Percentiles rank a stretch among this genome's conserved stretches.
Evolutionary conservation across 306 rosid species (phyloP).

Genomic region (Glycine soja): DNA sequence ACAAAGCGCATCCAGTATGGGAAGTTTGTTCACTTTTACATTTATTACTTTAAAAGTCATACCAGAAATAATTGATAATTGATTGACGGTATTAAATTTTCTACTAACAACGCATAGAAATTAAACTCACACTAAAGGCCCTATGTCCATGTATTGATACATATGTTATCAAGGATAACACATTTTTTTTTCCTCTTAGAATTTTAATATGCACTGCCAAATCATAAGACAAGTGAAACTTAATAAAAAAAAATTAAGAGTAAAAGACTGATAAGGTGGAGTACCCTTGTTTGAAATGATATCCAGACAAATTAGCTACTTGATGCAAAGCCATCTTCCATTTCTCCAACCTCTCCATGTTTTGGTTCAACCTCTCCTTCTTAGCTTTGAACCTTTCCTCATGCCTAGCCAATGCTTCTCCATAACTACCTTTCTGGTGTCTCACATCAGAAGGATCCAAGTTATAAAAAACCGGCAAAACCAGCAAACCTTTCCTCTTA

Average conservation of each 20-base stretch:
- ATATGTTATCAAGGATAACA: neutral
- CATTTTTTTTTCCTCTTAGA: neutral
- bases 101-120: too few relatives aligned
- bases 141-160: neutral
- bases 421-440: conserved; percentile 1
- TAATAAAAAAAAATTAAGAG: neutral
- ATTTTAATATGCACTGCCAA: neutral
- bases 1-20: too few relatives aligned
- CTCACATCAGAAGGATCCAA: conserved; percentile 5
- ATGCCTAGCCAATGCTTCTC: neutral
- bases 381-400: conserved; percentile 4
- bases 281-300: conserved; percentile 19
- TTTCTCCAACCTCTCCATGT: conserved; percentile 13
- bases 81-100: too few relatives aligned
- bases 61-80: neutral
- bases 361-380: neutral
- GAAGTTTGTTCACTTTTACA: too few relatives aligned
- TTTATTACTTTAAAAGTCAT: neutral
- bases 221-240: neutral
- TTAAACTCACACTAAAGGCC: neutral
- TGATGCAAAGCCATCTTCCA: conserved; percentile 21
- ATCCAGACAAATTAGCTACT: conserved; percentile 4
- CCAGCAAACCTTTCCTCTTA: neutral
- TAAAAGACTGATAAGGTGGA: neutral
- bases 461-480: conserved; percentile 13